Conservation (phyloP, 1,284 basidiomycete genomes). For the Austroboletus novae-zelandiae region DNA sequence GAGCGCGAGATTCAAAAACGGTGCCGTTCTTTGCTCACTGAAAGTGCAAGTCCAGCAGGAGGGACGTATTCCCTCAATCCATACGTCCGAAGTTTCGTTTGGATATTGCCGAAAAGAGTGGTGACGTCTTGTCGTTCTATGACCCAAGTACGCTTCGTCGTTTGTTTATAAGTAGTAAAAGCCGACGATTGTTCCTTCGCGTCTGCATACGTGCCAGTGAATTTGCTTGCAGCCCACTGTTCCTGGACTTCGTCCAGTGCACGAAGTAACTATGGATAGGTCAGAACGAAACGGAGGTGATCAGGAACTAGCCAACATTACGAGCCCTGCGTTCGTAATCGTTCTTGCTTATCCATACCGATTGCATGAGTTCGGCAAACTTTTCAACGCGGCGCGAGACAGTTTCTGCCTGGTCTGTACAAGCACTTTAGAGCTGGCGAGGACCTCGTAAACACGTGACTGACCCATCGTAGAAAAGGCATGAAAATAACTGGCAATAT, state of each 20-base stretch:
- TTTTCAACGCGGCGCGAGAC: slow-evolving; percentile 93
- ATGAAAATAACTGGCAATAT: slow-evolving; percentile 96
- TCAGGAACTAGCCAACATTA: slow-evolving; percentile 44
- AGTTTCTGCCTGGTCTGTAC: slow-evolving; percentile 88
- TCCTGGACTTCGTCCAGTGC: slow-evolving; percentile 63
- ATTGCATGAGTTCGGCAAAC: slow-evolving; percentile 94
- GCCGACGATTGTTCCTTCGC: slow-evolving; percentile 74
- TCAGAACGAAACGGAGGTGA: slow-evolving; percentile 7
- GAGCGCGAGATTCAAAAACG: background rate
- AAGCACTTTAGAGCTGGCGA: background rate
- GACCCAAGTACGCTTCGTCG: slow-evolving; percentile 84
- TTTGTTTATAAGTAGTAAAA: slow-evolving; percentile 84
- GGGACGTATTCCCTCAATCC: slow-evolving; percentile 82
- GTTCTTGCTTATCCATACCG: slow-evolving; percentile 80
- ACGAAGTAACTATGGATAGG: slow-evolving; percentile 53
- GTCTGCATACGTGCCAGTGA: slow-evolving; percentile 76
- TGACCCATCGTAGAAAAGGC: slow-evolving; percentile 95
- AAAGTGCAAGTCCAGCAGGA: slow-evolving; percentile 63
- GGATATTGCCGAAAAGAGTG: slow-evolving; percentile 89
- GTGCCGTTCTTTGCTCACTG: slow-evolving; percentile 38
- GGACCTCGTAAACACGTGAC: slow-evolving; percentile 19
- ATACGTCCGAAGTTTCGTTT: slow-evolving; percentile 94
- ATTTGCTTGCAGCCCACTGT: slow-evolving; percentile 61
- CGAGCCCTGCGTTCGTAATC: slow-evolving; percentile 92
- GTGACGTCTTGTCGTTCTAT: slow-evolving; percentile 88